Evolutionary conservation across 148 eudicot species (phyloP).

Genomic region (Rhododendron kiyosumense): DNA sequence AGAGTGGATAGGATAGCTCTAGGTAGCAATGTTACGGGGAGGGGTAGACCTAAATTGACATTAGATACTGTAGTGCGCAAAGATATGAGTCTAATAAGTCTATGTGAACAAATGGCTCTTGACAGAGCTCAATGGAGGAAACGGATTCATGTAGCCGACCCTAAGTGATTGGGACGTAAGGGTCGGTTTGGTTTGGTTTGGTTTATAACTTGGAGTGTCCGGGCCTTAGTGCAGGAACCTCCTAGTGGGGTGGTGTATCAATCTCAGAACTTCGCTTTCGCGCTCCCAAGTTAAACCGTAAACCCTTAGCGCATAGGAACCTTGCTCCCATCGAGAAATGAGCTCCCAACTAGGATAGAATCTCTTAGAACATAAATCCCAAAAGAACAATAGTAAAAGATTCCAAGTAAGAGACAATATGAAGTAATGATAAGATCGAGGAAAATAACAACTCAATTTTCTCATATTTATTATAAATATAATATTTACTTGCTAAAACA

Average conservation of each 20-base stretch:
- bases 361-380: neutral
- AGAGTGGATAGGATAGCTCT: too few species aligned
- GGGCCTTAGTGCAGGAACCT: neutral
- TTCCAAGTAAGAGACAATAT: neutral
- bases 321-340: neutral
- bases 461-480: neutral
- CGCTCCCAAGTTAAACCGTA: neutral
- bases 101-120: too few species aligned
- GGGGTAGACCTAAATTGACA: too few species aligned
- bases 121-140: too few species aligned
- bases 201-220: neutral
- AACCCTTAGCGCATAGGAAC: neutral
- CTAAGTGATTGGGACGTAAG: too few species aligned
- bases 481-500: neutral
- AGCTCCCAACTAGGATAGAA: neutral
- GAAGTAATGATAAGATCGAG: neutral
- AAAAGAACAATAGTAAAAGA: neutral
- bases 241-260: neutral
- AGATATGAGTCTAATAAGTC: too few species aligned
- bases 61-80: too few species aligned
- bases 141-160: too few species aligned
- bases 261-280: neutral
- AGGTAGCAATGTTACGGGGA: too few species aligned
- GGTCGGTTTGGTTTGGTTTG: too few species aligned
- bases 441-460: neutral